These are phyloP conservation scores for Rhizophagus clarus DNA, from an alignment of 192 early-diverging fungal species.

Conservation along the genomic window DNA sequence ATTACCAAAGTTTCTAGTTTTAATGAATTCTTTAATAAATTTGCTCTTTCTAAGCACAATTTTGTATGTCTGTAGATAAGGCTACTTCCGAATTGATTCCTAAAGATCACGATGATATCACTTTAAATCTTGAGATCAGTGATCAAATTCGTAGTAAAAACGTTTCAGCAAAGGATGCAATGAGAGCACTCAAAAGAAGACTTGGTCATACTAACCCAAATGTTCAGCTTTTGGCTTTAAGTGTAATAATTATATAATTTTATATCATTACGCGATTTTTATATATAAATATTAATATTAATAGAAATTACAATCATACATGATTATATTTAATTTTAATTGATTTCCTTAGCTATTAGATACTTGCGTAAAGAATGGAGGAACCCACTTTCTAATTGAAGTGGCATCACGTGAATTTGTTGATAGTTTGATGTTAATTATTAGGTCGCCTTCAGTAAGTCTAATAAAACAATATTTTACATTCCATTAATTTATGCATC, in stretches of 20 bases:
- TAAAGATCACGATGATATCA: constrained; percentile 82
- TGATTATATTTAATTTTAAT: not conserved
- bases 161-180: constrained; percentile 72
- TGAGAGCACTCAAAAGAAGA: constrained; percentile 74
- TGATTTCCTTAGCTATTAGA: constrained; percentile 67
- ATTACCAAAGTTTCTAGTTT: not conserved
- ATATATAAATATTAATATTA: not conserved
- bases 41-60: not conserved
- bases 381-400: constrained; percentile 81
- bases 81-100: constrained; percentile 92
- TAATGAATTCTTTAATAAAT: not conserved
- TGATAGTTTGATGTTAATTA: constrained; percentile 73
- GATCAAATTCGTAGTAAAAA: constrained; percentile 92
- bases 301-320: not conserved
- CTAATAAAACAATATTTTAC: not conserved
- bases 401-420: constrained; percentile 89
- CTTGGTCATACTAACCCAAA: constrained; percentile 92
- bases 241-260: constrained; percentile 43
- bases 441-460: constrained; percentile 55
- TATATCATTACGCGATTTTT: not conserved
- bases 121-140: constrained; percentile 83
- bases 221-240: constrained; percentile 87
- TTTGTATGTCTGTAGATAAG: constrained; percentile 48
- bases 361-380: constrained; percentile 95
- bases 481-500: not conserved